Evolutionary conservation across 2,329 filamentous ascomycete species (phyloP).

Genomic region (Lecanosticta acicola): DNA sequence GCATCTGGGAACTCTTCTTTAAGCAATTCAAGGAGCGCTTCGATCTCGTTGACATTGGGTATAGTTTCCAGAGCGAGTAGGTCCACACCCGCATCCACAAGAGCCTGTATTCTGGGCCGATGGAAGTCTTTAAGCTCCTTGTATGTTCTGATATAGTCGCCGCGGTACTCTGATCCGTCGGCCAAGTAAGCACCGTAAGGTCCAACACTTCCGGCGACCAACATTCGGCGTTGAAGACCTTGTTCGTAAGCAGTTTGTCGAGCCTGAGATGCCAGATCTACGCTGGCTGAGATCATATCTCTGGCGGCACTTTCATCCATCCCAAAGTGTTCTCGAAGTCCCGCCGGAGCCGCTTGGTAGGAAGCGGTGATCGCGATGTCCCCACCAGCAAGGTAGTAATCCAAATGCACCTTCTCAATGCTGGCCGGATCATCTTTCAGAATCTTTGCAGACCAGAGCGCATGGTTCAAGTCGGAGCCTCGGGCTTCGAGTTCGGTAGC

Average conservation of each 20-base stretch:
- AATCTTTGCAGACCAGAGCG: constrained; percentile 43
- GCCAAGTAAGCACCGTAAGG: constrained; percentile 46
- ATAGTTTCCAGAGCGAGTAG: constrained; percentile 44
- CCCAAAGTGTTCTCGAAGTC: constrained; percentile 36
- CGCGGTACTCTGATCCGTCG: constrained; percentile 44
- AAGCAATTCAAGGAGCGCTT: constrained; percentile 38
- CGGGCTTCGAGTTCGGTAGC: constrained; percentile 44
- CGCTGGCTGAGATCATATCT: constrained; percentile 38
- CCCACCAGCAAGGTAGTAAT: constrained; percentile 43
- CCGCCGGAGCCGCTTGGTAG: constrained; percentile 43
- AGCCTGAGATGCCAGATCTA: constrained; percentile 37
- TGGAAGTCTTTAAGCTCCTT: constrained; percentile 41
- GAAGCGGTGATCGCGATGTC: constrained; percentile 44
- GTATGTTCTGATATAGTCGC: constrained; percentile 34
- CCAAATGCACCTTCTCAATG: constrained; percentile 41
- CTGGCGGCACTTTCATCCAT: constrained; percentile 32
- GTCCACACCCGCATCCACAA: constrained; percentile 40
- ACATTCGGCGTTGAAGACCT: constrained; percentile 18
- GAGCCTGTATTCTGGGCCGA: constrained; percentile 37
- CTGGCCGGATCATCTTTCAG: constrained; percentile 37
- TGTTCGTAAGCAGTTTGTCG: constrained; percentile 30
- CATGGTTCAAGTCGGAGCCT: constrained; percentile 39
- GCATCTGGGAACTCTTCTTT: constrained; percentile 33
- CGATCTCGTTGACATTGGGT: constrained; percentile 37
- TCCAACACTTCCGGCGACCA: constrained; percentile 44